These are phyloP conservation scores for Wickerhamiella galacta DNA, from an alignment of 805 yeast genomes.

Conservation along the genomic window DNA sequence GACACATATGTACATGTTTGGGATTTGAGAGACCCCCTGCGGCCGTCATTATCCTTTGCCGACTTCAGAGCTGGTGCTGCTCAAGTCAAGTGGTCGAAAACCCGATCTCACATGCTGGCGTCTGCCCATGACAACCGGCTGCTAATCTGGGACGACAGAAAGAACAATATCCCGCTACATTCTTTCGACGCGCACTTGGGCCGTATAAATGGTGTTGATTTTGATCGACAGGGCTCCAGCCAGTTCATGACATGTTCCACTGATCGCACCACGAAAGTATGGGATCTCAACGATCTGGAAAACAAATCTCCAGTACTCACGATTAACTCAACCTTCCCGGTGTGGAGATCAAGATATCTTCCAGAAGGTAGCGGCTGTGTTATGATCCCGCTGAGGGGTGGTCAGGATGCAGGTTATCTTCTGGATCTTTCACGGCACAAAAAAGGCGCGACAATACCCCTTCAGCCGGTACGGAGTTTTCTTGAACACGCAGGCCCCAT, in stretches of 20 bases:
- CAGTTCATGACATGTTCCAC: conserved; percentile 70
- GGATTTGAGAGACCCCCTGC: conserved; percentile 68
- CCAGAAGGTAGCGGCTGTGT: conserved; percentile 86
- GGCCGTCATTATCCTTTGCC: conserved; percentile 65
- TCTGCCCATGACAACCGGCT: conserved; percentile 71
- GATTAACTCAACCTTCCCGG: conserved; percentile 63
- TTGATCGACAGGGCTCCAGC: conserved; percentile 41
- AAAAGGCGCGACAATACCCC: not conserved
- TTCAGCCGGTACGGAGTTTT: conserved; percentile 32
- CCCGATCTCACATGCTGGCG: conserved; percentile 61
- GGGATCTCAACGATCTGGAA: conserved; percentile 40
- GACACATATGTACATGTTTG: conserved; percentile 77
- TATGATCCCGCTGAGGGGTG: conserved; percentile 82
- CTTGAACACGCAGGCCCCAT: conserved; percentile 75
- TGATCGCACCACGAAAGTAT: conserved; percentile 66
- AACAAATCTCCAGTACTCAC: conserved; percentile 35
- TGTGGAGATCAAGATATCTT: conserved; percentile 70
- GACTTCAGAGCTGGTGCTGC: conserved; percentile 93
- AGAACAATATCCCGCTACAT: conserved; percentile 59
- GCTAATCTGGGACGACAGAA: conserved; percentile 76
- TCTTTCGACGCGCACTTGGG: conserved; percentile 63
- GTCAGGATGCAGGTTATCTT: conserved; percentile 44
- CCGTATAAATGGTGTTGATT: conserved; percentile 80
- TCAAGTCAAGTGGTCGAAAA: conserved; percentile 85
- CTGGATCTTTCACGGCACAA: conserved; percentile 17